Conservation (phyloP, 129 eudicot species). For the Flaveria sonorensis region DNA sequence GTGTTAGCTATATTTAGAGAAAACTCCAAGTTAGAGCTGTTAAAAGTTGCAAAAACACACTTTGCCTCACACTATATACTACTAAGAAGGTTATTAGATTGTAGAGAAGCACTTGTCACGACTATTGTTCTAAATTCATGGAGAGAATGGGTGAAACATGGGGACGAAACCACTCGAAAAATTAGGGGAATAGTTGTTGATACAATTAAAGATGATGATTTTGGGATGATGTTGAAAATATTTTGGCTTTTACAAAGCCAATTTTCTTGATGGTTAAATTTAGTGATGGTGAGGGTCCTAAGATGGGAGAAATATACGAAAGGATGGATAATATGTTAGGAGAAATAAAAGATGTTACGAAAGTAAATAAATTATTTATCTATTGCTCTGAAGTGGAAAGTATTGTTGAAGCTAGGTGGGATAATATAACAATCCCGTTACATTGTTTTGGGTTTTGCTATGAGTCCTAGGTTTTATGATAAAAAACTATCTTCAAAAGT, state of each 20-base stretch:
- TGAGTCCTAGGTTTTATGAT: conserved; percentile 17
- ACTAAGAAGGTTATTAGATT: too few relatives aligned
- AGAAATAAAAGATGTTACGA: too few relatives aligned
- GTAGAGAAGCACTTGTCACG: not conserved
- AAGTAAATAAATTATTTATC: too few relatives aligned
- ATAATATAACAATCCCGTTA: not conserved
- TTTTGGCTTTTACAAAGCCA: not conserved
- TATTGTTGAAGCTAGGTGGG: not conserved
- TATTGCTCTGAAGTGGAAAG: not conserved
- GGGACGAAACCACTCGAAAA: not conserved
- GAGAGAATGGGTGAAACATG: not conserved
- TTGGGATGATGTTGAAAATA: not conserved
- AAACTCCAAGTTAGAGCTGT: not conserved
- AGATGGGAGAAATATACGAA: too few relatives aligned
- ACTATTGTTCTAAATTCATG: not conserved
- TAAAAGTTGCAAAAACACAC: too few relatives aligned
- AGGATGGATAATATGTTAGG: too few relatives aligned
- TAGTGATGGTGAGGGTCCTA: not conserved
- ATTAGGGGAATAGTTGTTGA: not conserved
- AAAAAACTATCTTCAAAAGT: conserved; percentile 7
- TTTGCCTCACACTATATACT: too few relatives aligned
- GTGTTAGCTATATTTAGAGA: too few relatives aligned
- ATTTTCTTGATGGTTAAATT: too few relatives aligned
- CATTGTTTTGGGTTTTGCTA: not conserved
- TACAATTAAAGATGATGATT: not conserved